Evolutionary conservation across 352 stramenopile species (phyloP).

Genomic region (Globisporangium megalacanthum): DNA sequence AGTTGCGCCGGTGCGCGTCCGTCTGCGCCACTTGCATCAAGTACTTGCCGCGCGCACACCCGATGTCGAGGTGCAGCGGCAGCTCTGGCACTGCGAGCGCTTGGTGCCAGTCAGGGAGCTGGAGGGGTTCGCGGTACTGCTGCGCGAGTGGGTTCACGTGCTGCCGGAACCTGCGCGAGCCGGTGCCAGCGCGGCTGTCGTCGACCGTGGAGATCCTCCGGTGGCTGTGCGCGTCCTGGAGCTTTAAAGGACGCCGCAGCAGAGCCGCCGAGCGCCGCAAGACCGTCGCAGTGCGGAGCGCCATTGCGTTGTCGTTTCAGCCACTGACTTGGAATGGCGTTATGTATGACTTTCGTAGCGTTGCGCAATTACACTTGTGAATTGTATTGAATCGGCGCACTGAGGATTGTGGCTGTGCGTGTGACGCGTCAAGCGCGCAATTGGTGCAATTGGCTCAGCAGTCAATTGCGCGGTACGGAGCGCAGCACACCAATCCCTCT

Average conservation of each 20-base stretch:
- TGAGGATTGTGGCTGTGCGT: background rate
- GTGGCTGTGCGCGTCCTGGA: background rate
- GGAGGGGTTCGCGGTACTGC: constrained; percentile 56
- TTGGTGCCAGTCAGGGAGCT: constrained; percentile 52
- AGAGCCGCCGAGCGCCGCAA: background rate
- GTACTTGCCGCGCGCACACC: constrained; percentile 69
- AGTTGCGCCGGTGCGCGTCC: constrained; percentile 39
- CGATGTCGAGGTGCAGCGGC: constrained; percentile 82
- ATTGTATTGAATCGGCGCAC: too few species aligned
- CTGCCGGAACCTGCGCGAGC: constrained; percentile 64
- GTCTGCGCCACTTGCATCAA: constrained; percentile 55
- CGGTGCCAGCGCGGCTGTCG: constrained; percentile 3
- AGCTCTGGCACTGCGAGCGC: constrained; percentile 40
- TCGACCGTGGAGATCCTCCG: background rate
- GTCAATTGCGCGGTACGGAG: background rate
- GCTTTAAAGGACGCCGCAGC: background rate
- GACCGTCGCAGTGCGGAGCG: background rate
- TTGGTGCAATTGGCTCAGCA: too few species aligned
- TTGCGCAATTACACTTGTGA: too few species aligned
- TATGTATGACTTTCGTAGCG: too few species aligned
- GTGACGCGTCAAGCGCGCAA: constrained; percentile 2
- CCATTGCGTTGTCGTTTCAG: too few species aligned
- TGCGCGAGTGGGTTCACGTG: constrained; percentile 79
- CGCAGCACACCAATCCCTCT: too few species aligned
- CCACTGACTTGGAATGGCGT: too few species aligned